These are phyloP conservation scores for Cryptococcus amylolentus DNA, from an alignment of 1,284 basidiomycete genomes.

Conservation along the genomic window DNA sequence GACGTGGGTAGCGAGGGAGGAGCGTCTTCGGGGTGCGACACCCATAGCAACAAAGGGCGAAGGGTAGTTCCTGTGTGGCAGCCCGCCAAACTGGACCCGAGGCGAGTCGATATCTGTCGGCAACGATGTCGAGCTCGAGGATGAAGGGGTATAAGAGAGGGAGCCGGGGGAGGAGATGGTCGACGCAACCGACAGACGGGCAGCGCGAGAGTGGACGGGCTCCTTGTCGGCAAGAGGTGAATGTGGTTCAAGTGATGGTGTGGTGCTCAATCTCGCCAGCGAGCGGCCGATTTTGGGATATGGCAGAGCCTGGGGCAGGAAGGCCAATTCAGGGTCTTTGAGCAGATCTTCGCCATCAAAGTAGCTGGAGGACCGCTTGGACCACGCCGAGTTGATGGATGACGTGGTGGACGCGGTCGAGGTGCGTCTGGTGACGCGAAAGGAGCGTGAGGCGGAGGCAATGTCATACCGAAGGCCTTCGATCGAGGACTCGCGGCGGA, in stretches of 20 bases:
- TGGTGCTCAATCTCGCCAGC: constrained; percentile 8
- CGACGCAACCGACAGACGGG: background rate
- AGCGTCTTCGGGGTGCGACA: constrained; percentile 2
- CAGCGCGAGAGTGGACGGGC: background rate
- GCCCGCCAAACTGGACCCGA: background rate
- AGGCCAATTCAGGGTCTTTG: constrained; percentile 3
- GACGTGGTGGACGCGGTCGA: constrained; percentile 6
- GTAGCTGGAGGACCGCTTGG: too few relatives aligned
- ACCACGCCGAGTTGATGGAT: background rate
- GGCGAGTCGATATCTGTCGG: background rate
- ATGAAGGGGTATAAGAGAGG: constrained; percentile 1
- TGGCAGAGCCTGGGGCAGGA: constrained; percentile 15
- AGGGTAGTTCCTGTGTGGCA: background rate
- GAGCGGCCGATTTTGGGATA: constrained; percentile 15
- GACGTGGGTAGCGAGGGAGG: constrained; percentile 1
- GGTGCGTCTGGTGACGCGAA: background rate
- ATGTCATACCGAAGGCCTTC: constrained; percentile 9
- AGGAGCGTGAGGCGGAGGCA: constrained; percentile 2
- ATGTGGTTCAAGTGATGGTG: background rate
- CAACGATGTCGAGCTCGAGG: background rate
- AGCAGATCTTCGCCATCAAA: background rate
- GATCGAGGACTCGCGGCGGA: constrained; percentile 15
- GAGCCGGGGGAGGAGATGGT: background rate
- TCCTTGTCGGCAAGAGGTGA: background rate
- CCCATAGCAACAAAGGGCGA: constrained; percentile 9